Evolutionary conservation across 2,329 filamentous ascomycete species (phyloP).

Genomic region (Sporothrix euskadiensis): DNA sequence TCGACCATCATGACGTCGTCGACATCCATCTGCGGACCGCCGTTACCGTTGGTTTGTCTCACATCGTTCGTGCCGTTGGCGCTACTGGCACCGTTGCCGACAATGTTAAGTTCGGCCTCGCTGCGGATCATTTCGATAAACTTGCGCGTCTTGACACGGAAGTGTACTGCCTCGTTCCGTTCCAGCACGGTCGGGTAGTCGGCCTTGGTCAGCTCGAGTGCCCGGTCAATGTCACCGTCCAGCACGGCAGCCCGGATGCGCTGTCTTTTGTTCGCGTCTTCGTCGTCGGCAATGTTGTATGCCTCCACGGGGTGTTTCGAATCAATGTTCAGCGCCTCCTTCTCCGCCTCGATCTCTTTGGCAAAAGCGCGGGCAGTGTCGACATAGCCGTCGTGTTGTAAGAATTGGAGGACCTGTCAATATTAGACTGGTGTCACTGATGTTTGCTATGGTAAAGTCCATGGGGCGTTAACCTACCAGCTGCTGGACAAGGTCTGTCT

Average conservation of each 20-base stretch:
- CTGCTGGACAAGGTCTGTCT: conserved; percentile 77
- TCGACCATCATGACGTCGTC: conserved; percentile 59
- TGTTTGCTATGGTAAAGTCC: too few relatives aligned
- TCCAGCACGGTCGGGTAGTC: conserved; percentile 80
- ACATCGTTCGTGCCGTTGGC: not conserved
- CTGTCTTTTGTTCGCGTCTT: conserved; percentile 83
- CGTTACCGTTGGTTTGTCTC: conserved; percentile 38
- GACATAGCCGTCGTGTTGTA: conserved; percentile 93
- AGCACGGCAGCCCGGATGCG: conserved; percentile 85
- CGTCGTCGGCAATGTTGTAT: conserved; percentile 73
- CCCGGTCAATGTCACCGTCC: conserved; percentile 87
- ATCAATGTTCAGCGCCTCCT: conserved; percentile 65
- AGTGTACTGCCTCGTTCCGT: conserved; percentile 81
- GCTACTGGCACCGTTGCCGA: conserved; percentile 41
- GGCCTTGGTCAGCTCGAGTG: conserved; percentile 74
- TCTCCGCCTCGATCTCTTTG: conserved; percentile 74
- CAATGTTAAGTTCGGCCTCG: conserved; percentile 64
- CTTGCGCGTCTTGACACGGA: conserved; percentile 83
- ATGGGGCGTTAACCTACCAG: conserved; percentile 46
- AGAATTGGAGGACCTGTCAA: conserved; percentile 67
- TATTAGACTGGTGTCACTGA: not conserved
- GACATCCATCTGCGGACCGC: conserved; percentile 52
- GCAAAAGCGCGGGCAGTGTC: conserved; percentile 89
- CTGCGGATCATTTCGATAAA: conserved; percentile 92
- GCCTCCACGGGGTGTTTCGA: conserved; percentile 54